Evolutionary conservation across 352 stramenopile species (phyloP).

Genomic region (Pythium grandisporangium): DNA sequence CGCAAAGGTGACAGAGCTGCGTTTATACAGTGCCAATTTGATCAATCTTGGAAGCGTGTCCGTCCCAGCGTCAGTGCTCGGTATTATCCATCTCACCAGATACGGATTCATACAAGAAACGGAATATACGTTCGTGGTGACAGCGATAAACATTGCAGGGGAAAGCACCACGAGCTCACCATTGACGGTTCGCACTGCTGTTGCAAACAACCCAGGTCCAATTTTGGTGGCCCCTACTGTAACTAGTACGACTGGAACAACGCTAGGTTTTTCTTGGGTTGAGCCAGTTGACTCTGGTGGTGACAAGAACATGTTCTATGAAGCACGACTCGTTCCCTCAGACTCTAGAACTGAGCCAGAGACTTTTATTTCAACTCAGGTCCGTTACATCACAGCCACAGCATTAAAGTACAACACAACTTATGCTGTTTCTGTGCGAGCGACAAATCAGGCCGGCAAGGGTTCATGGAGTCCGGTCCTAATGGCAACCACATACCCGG

Average conservation of each 20-base stretch:
- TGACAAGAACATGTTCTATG: too few species aligned
- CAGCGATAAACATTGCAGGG: slow-evolving; percentile 25
- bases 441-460: slow-evolving; percentile 17
- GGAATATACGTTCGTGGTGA: slow-evolving; percentile 25
- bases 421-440: slow-evolving; percentile 29
- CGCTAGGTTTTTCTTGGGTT: slow-evolving; percentile 25
- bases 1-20: slow-evolving; percentile 18
- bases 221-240: slow-evolving; percentile 18
- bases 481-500: slow-evolving; percentile 23
- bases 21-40: slow-evolving; percentile 25
- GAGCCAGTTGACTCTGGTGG: slow-evolving; percentile 36
- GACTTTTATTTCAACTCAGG: too few species aligned
- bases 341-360: too few species aligned
- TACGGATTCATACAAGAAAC: slow-evolving; percentile 17
- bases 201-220: slow-evolving; percentile 21
- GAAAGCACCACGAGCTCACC: slow-evolving; percentile 18
- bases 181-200: slow-evolving; percentile 17
- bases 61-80: neutral
- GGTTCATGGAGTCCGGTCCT: slow-evolving; percentile 23
- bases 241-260: slow-evolving; percentile 18
- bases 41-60: slow-evolving; percentile 13
- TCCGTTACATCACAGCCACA: too few species aligned
- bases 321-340: too few species aligned
- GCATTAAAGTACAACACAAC: slow-evolving; percentile 24
- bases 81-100: slow-evolving; percentile 16